Evolutionary conservation across 306 rosid species (phyloP), one percentile per base, ranked within the genome.

Genomic region (Quercus cerris): DNA sequence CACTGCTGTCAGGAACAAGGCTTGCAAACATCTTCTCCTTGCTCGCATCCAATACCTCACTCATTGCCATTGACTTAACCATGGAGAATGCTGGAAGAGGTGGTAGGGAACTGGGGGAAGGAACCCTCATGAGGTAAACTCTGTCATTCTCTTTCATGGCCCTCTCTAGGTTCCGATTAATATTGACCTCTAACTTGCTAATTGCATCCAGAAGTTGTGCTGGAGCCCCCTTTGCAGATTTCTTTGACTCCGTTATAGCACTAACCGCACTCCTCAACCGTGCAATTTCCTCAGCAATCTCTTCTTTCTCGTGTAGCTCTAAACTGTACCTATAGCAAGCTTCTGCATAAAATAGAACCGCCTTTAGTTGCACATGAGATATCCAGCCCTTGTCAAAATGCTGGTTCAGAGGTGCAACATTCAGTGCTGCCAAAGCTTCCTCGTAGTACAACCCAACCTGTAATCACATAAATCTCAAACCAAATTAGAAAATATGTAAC

Each of bases 51-150:
- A 95, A 80, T 67, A 91, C 87, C 82, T 95, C 99, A 77, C 31
- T 89, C 99, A 95, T 95, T 5, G 86, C 84, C 94, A 93, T 82
- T 11, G 97, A 85, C 87, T 95, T 95, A 85, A 95, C 99, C 97
- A 95, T 74, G 83, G 99, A 86, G 86, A 93, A 88, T 59, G 93
- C 93, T 1, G 91, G 90, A 73, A 95, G 92, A 8, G 99, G 92
- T 8, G 91, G 84, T 41, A 95, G 83, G 17, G 97, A 85, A 81
- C 90, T 82, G 12, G 82, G 81, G 6, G 92, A 82, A 83, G 99
- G 99, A 87, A 95, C 92, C 87, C 98, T 90, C 97, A 91, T 91
- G 80, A 95, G 94, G 82, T 95, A 95, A 85, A 95, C 98, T 82
- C 99, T 87, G 70, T 95, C 99, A 62, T 95, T 95, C 88, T 95